These are phyloP conservation scores for Tulasnella sp. DNA, from an alignment of 768 basidiomycete genomes.

Conservation along the genomic window DNA sequence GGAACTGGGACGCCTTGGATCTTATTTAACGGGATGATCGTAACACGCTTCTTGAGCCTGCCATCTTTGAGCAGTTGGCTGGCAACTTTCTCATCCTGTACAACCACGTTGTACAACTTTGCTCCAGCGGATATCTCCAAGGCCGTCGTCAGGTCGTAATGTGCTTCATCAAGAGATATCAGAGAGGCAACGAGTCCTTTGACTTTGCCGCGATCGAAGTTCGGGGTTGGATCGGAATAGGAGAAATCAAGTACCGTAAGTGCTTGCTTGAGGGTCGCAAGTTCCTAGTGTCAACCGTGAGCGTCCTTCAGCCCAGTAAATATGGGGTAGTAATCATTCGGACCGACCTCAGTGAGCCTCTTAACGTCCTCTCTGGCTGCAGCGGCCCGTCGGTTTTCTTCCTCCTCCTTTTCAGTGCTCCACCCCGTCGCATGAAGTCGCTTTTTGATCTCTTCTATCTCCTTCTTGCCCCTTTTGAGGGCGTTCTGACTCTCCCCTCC, in stretches of 20 bases:
- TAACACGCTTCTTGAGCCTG: slow-evolving; percentile 72
- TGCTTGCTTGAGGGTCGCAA: slow-evolving; percentile 53
- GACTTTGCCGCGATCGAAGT: slow-evolving; percentile 75
- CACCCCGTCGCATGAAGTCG: slow-evolving; percentile 54
- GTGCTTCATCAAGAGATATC: slow-evolving; percentile 54
- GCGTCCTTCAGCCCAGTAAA: background rate
- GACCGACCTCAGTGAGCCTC: slow-evolving; percentile 47
- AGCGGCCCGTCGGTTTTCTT: slow-evolving; percentile 38
- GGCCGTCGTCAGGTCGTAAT: slow-evolving; percentile 74
- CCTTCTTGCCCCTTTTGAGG: slow-evolving; percentile 39
- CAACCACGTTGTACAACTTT: slow-evolving; percentile 85
- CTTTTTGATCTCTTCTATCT: slow-evolving; percentile 44
- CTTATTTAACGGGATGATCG: slow-evolving; percentile 88
- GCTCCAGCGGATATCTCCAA: slow-evolving; percentile 86
- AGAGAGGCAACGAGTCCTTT: slow-evolving; percentile 87
- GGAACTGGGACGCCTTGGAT: slow-evolving; percentile 52
- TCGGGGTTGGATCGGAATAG: slow-evolving; percentile 60
- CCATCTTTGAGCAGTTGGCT: slow-evolving; percentile 71
- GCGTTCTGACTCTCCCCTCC: slow-evolving; percentile 62
- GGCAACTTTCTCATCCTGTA: slow-evolving; percentile 81
- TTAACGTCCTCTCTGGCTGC: slow-evolving; percentile 44
- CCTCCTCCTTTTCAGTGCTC: slow-evolving; percentile 61
- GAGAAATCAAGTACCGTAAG: slow-evolving; percentile 70
- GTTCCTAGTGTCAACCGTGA: slow-evolving; percentile 36
- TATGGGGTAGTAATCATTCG: too few species aligned